Conservation (phyloP, 176 grass and related monocot species). For the Avena sativa region DNA sequence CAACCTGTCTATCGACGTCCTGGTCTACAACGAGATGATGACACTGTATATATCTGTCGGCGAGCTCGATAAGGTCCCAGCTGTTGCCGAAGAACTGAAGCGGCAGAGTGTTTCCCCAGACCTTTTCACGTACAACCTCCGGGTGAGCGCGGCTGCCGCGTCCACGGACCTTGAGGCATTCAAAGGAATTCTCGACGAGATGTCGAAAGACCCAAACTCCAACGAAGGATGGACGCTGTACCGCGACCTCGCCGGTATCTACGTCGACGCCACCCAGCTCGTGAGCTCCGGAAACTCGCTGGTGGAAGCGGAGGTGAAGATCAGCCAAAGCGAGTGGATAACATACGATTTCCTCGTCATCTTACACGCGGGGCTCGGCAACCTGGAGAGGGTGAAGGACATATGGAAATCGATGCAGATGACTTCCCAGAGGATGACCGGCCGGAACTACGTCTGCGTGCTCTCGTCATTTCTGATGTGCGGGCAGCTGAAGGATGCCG, state of each 20-base stretch:
- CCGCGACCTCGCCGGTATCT: conserved; percentile 57
- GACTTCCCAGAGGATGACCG: conserved; percentile 68
- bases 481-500: conserved; percentile 55
- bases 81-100: conserved; percentile 60
- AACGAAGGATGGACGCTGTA: conserved; percentile 71
- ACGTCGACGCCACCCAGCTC: conserved; percentile 55
- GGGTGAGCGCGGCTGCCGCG: conserved; percentile 64
- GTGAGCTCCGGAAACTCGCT: conserved; percentile 45
- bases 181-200: conserved; percentile 71
- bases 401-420: conserved; percentile 85
- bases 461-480: conserved; percentile 67
- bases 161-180: conserved; percentile 60
- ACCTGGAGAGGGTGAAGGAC: conserved; percentile 64
- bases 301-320: conserved; percentile 65
- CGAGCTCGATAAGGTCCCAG: conserved; percentile 60
- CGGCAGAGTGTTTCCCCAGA: conserved; percentile 58
- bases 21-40: conserved; percentile 91
- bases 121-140: conserved; percentile 88
- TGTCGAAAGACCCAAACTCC: conserved; percentile 63
- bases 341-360: conserved; percentile 78
- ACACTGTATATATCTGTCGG: conserved; percentile 83
- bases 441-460: conserved; percentile 67
- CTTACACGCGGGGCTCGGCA: conserved; percentile 63
- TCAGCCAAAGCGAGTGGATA: conserved; percentile 79
- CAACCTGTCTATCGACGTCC: conserved; percentile 41